A percentile compares a stretch with the other conserved stretches of the same genome.
These are phyloP conservation scores for Torulaspora pretoriensis DNA, from an alignment of 1,139 yeast genomes.

Conservation along the genomic window DNA sequence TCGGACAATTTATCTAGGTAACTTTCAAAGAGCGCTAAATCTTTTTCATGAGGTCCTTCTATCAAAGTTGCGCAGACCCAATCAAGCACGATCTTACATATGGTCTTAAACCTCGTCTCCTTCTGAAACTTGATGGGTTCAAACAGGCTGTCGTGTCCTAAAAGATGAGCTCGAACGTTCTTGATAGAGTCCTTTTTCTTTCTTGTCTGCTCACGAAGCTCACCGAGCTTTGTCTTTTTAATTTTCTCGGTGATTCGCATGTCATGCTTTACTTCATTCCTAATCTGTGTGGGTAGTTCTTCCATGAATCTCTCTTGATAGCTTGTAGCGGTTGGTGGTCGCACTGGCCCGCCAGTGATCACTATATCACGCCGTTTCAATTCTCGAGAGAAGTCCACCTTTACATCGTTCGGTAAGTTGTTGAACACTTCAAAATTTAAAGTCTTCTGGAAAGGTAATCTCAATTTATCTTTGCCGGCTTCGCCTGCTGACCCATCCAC, in stretches of 20 bases:
- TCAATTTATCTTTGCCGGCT: slow-evolving; percentile 16
- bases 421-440: slow-evolving; percentile 10
- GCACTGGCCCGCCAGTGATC: slow-evolving; percentile 6
- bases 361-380: slow-evolving; percentile 14
- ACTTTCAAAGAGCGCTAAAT: slow-evolving; percentile 42
- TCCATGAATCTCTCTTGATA: slow-evolving; percentile 28
- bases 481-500: slow-evolving; percentile 22
- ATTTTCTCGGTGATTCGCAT: slow-evolving; percentile 38
- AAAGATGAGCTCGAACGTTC: slow-evolving; percentile 19
- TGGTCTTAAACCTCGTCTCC: slow-evolving; percentile 35
- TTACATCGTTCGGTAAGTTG: slow-evolving; percentile 19
- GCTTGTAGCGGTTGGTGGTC: slow-evolving; percentile 9
- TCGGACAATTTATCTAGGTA: slow-evolving; percentile 30
- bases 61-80: slow-evolving; percentile 50
- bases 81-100: slow-evolving; percentile 39
- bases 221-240: slow-evolving; percentile 26
- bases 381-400: slow-evolving; percentile 12
- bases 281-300: slow-evolving; percentile 31
- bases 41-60: slow-evolving; percentile 58
- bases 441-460: slow-evolving; percentile 16
- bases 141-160: slow-evolving; percentile 21
- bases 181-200: slow-evolving; percentile 34
- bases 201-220: slow-evolving; percentile 27
- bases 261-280: slow-evolving; percentile 32
- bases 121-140: slow-evolving; percentile 42